Evolutionary conservation across 1,139 yeast species (phyloP).

Genomic region (Debaryomyces sp.): DNA sequence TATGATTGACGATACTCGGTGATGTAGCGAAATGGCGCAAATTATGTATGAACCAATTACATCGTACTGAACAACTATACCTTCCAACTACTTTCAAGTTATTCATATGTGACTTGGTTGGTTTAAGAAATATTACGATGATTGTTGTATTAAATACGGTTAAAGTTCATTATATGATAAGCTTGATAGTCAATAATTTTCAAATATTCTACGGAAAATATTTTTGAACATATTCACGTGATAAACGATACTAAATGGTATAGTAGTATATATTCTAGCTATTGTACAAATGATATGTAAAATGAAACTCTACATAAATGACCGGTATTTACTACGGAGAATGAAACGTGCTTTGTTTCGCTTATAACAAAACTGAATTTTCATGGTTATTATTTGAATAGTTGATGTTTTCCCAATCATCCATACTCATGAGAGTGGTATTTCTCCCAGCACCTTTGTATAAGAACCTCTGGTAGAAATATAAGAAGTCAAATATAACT

Average conservation of each 20-base stretch:
- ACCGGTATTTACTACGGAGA: neutral
- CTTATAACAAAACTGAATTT: neutral
- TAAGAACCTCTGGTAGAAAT: constrained; percentile 64
- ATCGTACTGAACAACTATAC: neutral
- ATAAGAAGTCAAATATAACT: constrained; percentile 70
- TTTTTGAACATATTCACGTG: constrained; percentile 7
- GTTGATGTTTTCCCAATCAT: constrained; percentile 22
- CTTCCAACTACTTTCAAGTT: neutral
- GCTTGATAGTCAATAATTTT: neutral
- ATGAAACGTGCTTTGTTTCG: neutral
- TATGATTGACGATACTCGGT: neutral
- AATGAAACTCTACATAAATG: neutral
- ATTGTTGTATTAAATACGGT: neutral
- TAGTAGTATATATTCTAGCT: neutral
- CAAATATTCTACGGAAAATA: neutral
- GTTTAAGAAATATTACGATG: neutral
- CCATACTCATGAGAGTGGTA: constrained; percentile 30
- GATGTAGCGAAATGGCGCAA: neutral
- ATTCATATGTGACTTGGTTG: neutral
- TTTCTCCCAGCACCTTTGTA: constrained; percentile 33
- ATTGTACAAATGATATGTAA: neutral
- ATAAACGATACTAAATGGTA: neutral
- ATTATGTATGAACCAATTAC: neutral
- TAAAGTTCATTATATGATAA: neutral
- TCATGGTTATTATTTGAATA: neutral